Percentiles rank a stretch among this genome's conserved stretches.
Conservation (phyloP, 495 filamentous ascomycete species). For the Tuber umbilicatum region DNA sequence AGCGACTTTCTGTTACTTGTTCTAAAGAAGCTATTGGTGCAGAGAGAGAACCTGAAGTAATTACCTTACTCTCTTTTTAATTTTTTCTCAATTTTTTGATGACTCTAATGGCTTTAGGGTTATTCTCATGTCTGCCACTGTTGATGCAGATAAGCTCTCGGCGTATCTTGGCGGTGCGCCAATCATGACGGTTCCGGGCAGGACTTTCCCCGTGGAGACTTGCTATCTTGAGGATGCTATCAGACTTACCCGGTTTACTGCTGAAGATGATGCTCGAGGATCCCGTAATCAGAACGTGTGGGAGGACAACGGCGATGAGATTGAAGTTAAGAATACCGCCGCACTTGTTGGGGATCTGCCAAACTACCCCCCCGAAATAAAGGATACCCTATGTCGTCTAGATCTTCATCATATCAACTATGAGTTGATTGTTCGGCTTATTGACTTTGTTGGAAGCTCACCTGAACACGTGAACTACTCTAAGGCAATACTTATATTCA, state of each 20-base stretch:
- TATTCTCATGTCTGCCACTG: conserved; percentile 92
- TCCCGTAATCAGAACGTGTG: conserved; percentile 48
- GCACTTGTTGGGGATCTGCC: conserved; percentile 48
- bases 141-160: conserved; percentile 85
- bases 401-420: conserved; percentile 85
- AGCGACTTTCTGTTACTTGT: conserved; percentile 91
- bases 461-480: conserved; percentile 63
- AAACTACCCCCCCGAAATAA: conserved; percentile 66
- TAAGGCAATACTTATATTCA: conserved; percentile 86
- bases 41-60: conserved; percentile 61
- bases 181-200: conserved; percentile 78
- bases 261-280: conserved; percentile 48
- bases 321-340: conserved; percentile 46
- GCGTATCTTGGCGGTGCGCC: conserved; percentile 78
- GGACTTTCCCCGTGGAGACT: conserved; percentile 84
- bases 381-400: conserved; percentile 62
- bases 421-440: conserved; percentile 66
- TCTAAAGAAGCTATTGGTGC: conserved; percentile 67
- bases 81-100: background rate
- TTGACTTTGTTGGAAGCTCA: conserved; percentile 63
- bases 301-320: conserved; percentile 53
- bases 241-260: conserved; percentile 65
- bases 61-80: conserved; percentile 3
- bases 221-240: conserved; percentile 88
- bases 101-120: conserved; percentile 48